These are phyloP conservation scores for Leucosporidium creatinivorum DNA, from an alignment of 768 basidiomycete species.

Conservation along the genomic window DNA sequence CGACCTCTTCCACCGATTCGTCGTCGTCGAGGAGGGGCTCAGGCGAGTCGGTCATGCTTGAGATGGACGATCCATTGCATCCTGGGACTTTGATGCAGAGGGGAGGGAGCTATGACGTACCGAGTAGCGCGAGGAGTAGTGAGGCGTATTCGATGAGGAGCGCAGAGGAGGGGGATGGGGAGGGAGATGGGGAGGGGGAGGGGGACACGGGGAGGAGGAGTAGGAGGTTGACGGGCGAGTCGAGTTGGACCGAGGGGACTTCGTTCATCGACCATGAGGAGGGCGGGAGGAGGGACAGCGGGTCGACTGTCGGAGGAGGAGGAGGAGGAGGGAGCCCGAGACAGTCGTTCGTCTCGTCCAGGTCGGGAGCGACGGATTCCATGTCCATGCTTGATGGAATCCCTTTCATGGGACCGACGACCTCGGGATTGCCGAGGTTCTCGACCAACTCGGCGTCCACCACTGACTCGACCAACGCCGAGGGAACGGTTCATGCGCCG, in stretches of 20 bases:
- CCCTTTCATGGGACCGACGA: conserved; percentile 23
- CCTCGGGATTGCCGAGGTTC: background rate
- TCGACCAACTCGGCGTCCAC: conserved; percentile 1
- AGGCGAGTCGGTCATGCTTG: background rate
- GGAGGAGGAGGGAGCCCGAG: background rate
- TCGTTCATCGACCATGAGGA: background rate
- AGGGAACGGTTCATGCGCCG: background rate
- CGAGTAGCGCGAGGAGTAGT: too few species aligned
- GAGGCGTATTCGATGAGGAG: too few species aligned
- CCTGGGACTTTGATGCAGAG: background rate
- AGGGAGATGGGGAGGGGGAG: background rate
- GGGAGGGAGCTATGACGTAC: too few species aligned
- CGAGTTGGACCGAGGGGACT: background rate
- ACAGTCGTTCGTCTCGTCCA: background rate
- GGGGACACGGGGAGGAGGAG: background rate
- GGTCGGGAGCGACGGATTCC: background rate
- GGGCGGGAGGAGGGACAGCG: background rate
- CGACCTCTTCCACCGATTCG: background rate
- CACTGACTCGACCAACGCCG: background rate
- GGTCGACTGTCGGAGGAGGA: background rate
- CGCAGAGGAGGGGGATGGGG: too few species aligned
- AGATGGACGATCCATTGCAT: background rate
- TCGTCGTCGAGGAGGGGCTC: background rate
- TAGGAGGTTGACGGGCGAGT: background rate
- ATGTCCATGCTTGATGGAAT: conserved; percentile 31